Percentiles rank a stretch among this genome's conserved stretches.
These are phyloP conservation scores for Termitomyces heimii DNA, from an alignment of 768 basidiomycete species.

Conservation along the genomic window DNA sequence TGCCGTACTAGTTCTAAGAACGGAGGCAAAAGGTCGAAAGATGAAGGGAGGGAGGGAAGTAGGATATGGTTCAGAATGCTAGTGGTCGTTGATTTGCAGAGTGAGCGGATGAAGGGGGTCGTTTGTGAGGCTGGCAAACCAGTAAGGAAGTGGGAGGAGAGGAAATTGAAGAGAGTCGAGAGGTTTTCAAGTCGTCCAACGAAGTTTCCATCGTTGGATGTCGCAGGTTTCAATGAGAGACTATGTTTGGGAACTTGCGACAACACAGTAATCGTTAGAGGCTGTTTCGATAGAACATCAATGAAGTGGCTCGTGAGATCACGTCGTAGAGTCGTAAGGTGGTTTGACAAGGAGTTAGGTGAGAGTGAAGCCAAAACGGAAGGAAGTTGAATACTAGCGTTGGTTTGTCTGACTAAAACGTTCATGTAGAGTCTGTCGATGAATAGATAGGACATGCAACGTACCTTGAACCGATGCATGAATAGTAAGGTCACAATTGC, in stretches of 20 bases:
- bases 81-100: constrained; percentile 55
- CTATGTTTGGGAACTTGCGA: constrained; percentile 34
- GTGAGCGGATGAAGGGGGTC: constrained; percentile 43
- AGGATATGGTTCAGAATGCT: constrained; percentile 64
- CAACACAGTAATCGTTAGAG: constrained; percentile 34
- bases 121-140: constrained; percentile 43
- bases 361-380: constrained; percentile 58
- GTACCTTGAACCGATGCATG: constrained; percentile 43
- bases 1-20: constrained; percentile 53
- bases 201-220: constrained; percentile 33
- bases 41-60: constrained; percentile 63
- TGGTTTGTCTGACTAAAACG: constrained; percentile 51
- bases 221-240: constrained; percentile 41
- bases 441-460: background rate
- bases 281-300: constrained; percentile 50
- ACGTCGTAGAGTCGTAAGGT: constrained; percentile 58
- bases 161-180: constrained; percentile 53
- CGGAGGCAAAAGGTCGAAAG: constrained; percentile 48
- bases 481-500: constrained; percentile 43
- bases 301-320: constrained; percentile 58
- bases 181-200: constrained; percentile 48
- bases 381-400: constrained; percentile 42
- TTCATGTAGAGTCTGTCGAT: background rate
- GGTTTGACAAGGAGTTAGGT: constrained; percentile 42
- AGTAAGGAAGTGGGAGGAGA: constrained; percentile 51